Evolutionary conservation across 257 asterid genomes (phyloP), one percentile per base, ranked within the genome.

Genomic region (Primulina huaijiensis): DNA sequence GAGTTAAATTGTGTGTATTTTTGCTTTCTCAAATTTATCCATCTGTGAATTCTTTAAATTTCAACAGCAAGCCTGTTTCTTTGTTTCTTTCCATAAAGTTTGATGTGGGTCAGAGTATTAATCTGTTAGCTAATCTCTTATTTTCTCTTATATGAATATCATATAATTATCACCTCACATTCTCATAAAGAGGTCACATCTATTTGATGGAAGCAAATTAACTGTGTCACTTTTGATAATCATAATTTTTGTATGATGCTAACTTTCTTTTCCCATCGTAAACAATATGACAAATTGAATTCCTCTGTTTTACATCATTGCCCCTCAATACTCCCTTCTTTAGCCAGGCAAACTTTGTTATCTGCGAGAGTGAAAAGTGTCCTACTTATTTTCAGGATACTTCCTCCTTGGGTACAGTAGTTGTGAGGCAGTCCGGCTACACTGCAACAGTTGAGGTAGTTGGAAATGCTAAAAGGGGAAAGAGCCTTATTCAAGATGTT

Each of bases 381-480:
- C 50, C 72, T 68, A 20, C 43, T 72, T 62, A 37, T 37, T 73
- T 80, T 72, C 94, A 94, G 99, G 99, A 94, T 73, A 89, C 95
- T 29, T 82, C 90, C 74, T 88, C 97, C 62, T 72, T 94, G 70
- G 86, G 96, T 75, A 74, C 78, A 72, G 92, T 89, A 70, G 84
- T 80, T 71, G 92, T 94, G 46, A 73, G 83, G 63, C 99, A 91
- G 68, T 82, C 96, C 70, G 99, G 99, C 70, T 91, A 83, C 82
- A 85, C 85, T 59, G 98, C 99, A 70, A 79, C 85, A 20, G 88
- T 88, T 73, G 91, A 87, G 79, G 92, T 87, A 68, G 84, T 80
- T 67, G 96, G 90, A 75, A 83, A 83, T 70, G 81, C 80, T 38
- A 85, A 83, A 71, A 78, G 72, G 75, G 90, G 79, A 75, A 87